Conservation (phyloP, 495 filamentous ascomycete species). For the Lepraria neglecta region DNA sequence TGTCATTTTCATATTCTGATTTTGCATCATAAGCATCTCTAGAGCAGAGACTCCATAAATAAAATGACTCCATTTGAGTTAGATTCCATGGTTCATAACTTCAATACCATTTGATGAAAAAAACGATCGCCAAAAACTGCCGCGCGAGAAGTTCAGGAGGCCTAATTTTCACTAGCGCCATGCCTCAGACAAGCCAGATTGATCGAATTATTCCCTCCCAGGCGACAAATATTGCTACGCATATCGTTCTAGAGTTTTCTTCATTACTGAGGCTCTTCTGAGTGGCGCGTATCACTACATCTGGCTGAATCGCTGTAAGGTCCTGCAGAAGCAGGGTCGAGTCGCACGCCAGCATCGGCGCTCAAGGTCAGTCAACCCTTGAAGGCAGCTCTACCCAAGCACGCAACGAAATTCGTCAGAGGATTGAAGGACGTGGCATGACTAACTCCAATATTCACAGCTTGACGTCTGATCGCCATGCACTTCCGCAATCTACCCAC, state of each 20-base stretch:
- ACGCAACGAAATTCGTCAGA: neutral
- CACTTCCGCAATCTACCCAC: neutral
- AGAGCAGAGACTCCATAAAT: neutral
- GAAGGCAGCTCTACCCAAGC: neutral
- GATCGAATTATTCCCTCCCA: neutral
- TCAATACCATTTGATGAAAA: neutral
- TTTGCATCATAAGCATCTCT: neutral
- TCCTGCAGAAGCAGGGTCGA: neutral
- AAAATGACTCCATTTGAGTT: neutral
- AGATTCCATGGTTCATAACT: neutral
- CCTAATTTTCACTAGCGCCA: no score
- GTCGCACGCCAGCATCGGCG: neutral
- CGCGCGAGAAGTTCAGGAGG: constrained; percentile 9
- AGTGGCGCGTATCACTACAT: neutral
- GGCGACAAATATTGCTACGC: neutral
- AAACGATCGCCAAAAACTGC: neutral
- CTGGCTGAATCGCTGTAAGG: neutral
- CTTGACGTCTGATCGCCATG: constrained; percentile 3
- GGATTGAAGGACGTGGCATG: neutral
- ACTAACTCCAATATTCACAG: neutral
- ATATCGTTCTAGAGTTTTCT: neutral
- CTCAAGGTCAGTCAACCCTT: constrained; percentile 5
- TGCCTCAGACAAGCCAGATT: neutral
- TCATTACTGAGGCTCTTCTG: neutral
- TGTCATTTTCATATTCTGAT: neutral